These are phyloP conservation scores for Leavenworthia alabamica DNA, from an alignment of 345 rosid species.

Conservation along the genomic window DNA sequence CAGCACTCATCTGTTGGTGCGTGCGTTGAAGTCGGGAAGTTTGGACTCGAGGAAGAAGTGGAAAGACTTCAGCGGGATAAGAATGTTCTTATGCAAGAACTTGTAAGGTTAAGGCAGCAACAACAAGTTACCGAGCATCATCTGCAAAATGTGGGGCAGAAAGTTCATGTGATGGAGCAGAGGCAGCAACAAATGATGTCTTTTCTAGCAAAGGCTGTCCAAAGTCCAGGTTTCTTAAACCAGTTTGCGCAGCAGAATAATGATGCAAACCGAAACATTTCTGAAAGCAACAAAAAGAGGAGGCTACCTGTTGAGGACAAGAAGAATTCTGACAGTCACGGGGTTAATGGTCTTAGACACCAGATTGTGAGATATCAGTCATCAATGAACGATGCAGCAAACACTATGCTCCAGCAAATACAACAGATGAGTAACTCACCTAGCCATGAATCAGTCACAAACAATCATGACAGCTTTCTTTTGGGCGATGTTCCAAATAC, in stretches of 20 bases:
- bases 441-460: slow-evolving; percentile 37
- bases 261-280: slow-evolving; percentile 46
- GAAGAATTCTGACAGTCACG: slow-evolving; percentile 32
- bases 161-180: slow-evolving; percentile 88
- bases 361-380: slow-evolving; percentile 77
- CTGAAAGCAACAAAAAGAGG: slow-evolving; percentile 65
- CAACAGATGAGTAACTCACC: slow-evolving; percentile 42
- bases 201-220: slow-evolving; percentile 80
- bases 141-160: slow-evolving; percentile 69
- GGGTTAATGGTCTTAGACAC: slow-evolving; percentile 42
- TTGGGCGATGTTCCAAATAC: slow-evolving; percentile 37
- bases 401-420: slow-evolving; percentile 63
- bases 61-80: slow-evolving; percentile 82
- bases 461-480: slow-evolving; percentile 29
- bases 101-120: slow-evolving; percentile 81
- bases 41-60: slow-evolving; percentile 82
- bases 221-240: slow-evolving; percentile 66
- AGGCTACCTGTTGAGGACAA: slow-evolving; percentile 64
- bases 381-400: slow-evolving; percentile 58
- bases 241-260: slow-evolving; percentile 55
- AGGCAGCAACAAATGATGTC: slow-evolving; percentile 95
- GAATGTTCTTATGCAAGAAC: slow-evolving; percentile 91
- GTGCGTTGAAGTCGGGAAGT: slow-evolving; percentile 80
- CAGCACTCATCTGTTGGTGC: slow-evolving; percentile 68
- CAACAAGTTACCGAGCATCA: slow-evolving; percentile 75